These are phyloP conservation scores for Lepidium africanum DNA, from an alignment of 345 rosid species.

Conservation along the genomic window DNA sequence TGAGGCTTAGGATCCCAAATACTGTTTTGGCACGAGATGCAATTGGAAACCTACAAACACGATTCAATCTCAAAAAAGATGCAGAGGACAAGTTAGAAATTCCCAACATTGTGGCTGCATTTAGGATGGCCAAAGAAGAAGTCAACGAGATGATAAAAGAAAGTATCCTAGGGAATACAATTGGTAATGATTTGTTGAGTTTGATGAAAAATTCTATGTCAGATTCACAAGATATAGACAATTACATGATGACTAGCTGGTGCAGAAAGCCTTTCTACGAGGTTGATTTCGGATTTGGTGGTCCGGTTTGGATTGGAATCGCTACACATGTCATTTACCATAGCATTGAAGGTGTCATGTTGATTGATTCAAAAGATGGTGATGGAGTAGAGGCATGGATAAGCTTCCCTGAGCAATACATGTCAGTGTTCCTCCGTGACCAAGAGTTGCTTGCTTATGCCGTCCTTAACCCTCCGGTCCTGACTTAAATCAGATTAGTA, in stretches of 20 bases:
- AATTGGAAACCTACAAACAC: slow-evolving; percentile 19
- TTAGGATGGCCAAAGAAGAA: slow-evolving; percentile 15
- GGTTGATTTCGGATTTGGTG: slow-evolving; percentile 41
- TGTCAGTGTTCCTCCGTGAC: slow-evolving; percentile 26
- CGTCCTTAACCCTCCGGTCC: slow-evolving; percentile 21
- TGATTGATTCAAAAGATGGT: slow-evolving; percentile 26
- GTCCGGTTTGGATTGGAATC: slow-evolving; percentile 28
- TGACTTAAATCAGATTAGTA: neutral
- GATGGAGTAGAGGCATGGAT: slow-evolving; percentile 45
- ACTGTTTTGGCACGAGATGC: neutral
- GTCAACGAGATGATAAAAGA: neutral
- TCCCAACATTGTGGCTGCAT: neutral
- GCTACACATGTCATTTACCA: neutral
- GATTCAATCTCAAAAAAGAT: neutral
- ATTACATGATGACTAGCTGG: slow-evolving; percentile 29
- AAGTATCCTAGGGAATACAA: neutral
- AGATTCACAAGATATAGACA: neutral
- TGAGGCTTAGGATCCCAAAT: slow-evolving; percentile 18
- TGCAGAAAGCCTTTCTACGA: slow-evolving; percentile 32
- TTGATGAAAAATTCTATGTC: too few species aligned
- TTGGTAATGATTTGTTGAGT: neutral
- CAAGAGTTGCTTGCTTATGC: slow-evolving; percentile 35
- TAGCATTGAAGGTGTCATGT: neutral
- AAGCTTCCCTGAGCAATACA: slow-evolving; percentile 29
- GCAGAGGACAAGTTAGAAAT: neutral